phyloP scores from a whole-genome alignment of 441 rosid species.

The Populus hybrid region DNA sequence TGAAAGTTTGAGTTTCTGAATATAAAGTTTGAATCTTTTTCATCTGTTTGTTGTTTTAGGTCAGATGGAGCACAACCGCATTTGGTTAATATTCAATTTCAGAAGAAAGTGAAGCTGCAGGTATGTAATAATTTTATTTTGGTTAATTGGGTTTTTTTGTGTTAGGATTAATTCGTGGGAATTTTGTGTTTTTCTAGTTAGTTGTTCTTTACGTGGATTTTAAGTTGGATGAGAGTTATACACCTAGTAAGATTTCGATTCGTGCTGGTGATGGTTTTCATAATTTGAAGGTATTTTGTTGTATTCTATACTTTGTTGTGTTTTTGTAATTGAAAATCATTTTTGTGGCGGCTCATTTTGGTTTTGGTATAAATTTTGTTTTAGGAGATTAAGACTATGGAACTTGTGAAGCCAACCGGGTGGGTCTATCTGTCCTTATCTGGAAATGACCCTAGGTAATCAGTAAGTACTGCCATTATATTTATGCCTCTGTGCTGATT shows the following conservation, averaged over 20 bases:
- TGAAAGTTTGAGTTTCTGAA: background rate
- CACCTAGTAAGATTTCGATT: conserved; percentile 82
- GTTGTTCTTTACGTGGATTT: conserved; percentile 82
- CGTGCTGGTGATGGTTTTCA: conserved; percentile 96
- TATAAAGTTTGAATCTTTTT: background rate
- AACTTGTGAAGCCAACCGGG: conserved; percentile 79
- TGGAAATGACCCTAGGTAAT: conserved; percentile 75
- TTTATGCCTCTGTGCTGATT: background rate
- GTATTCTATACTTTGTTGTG: background rate
- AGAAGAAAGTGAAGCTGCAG: conserved; percentile 91
- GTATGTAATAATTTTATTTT: conserved; percentile 27
- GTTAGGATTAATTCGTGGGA: background rate
- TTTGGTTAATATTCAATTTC: conserved; percentile 81
- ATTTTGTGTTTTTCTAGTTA: conserved; percentile 37
- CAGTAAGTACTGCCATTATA: too few species aligned
- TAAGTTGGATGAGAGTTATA: conserved; percentile 93
- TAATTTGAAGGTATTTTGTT: conserved; percentile 63
- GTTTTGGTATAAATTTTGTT: background rate
- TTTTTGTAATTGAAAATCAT: background rate
- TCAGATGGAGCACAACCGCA: conserved; percentile 97
- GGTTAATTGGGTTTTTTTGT: background rate
- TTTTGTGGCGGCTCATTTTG: background rate
- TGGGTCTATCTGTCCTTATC: conserved; percentile 78
- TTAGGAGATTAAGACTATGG: conserved; percentile 83
- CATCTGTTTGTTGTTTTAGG: conserved; percentile 34